Evolutionary conservation across 306 rosid species (phyloP).

Genomic region (Castanea sativa): DNA sequence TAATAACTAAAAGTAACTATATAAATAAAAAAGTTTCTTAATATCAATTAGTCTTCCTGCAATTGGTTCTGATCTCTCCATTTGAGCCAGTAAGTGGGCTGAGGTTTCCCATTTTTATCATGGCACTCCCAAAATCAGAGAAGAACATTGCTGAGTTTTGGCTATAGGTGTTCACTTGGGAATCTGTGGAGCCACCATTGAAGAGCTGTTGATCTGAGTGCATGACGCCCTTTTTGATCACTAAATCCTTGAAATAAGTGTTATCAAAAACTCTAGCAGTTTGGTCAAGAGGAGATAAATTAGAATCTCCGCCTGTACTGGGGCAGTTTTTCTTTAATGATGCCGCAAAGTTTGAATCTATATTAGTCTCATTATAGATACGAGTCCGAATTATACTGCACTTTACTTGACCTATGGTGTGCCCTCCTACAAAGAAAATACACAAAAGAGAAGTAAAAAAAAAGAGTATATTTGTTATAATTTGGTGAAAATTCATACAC

Average conservation of each 20-base stretch:
- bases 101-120: conserved; percentile 28
- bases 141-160: conserved; percentile 15
- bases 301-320: conserved; percentile 21
- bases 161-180: conserved; percentile 26
- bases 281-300: conserved; percentile 3
- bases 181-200: conserved; percentile 14
- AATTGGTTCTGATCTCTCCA: conserved; percentile 13
- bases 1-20: too few relatives aligned
- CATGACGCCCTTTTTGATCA: not conserved
- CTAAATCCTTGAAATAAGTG: conserved; percentile 26
- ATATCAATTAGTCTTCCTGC: conserved; percentile 1
- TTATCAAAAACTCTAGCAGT: not conserved
- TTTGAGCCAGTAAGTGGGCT: conserved; percentile 1
- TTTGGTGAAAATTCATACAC: not conserved
- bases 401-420: conserved; percentile 35
- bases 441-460: not conserved
- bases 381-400: conserved; percentile 25
- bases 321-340: conserved; percentile 24
- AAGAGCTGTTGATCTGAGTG: conserved; percentile 39
- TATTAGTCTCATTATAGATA: conserved; percentile 38
- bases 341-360: conserved; percentile 19
- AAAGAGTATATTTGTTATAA: not conserved
- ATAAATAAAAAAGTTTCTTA: too few relatives aligned
- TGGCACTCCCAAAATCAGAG: conserved; percentile 43
- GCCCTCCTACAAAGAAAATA: conserved; percentile 17